Conservation (phyloP, 2,329 filamentous ascomycete genomes). For the Pseudogymnoascus pannorum region DNA sequence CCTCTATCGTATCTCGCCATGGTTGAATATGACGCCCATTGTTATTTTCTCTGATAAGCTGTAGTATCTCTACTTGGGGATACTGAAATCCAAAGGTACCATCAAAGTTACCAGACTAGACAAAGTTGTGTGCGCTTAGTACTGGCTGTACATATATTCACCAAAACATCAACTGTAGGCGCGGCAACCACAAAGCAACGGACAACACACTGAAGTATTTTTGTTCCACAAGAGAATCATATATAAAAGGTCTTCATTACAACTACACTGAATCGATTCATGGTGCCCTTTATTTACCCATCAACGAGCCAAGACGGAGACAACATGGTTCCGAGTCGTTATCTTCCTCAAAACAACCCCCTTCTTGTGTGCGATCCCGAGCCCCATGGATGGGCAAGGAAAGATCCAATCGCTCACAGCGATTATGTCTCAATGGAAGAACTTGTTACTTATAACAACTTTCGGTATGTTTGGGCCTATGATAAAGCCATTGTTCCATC, state of each 20-base stretch:
- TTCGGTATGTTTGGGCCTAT: neutral
- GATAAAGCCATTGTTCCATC: neutral
- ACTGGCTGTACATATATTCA: neutral
- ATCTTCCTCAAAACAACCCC: neutral
- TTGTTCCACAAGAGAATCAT: neutral
- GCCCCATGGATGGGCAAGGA: conserved; percentile 4
- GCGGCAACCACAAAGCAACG: neutral
- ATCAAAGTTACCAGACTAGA: neutral
- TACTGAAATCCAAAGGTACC: neutral
- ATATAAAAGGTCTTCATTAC: neutral
- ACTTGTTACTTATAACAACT: conserved; percentile 5
- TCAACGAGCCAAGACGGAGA: neutral
- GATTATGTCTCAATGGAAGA: conserved; percentile 8
- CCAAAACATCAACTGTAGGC: neutral
- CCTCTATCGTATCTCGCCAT: too few relatives aligned
- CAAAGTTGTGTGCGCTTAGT: neutral
- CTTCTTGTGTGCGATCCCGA: neutral
- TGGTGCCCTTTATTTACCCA: neutral
- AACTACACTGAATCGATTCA: neutral
- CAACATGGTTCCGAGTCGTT: neutral
- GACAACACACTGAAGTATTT: neutral
- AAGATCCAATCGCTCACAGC: neutral
- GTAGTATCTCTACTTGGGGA: neutral
- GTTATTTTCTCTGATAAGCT: neutral
- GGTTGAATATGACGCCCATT: too few relatives aligned